These are phyloP conservation scores for Wallacemonas sp. DNA, from an alignment of 208 protist genomes.

Conservation along the genomic window DNA sequence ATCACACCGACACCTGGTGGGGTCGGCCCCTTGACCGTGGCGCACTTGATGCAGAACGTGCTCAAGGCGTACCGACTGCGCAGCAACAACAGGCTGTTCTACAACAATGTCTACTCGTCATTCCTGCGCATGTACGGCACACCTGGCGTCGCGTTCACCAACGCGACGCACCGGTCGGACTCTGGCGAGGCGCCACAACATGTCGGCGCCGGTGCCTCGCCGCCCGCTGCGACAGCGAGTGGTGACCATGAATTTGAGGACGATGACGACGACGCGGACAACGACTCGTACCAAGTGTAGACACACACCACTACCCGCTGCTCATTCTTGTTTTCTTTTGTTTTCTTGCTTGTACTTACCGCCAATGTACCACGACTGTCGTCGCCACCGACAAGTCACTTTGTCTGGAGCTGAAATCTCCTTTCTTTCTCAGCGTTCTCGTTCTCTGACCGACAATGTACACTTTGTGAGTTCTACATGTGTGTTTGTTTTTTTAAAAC, in stretches of 20 bases:
- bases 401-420: too few relatives aligned
- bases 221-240: too few relatives aligned
- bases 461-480: too few relatives aligned
- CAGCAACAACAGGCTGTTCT: constrained; percentile 29
- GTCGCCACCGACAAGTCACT: too few relatives aligned
- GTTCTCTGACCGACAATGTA: too few relatives aligned
- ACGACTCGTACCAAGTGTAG: constrained; percentile 42
- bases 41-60: constrained; percentile 90
- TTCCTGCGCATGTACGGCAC: constrained; percentile 56
- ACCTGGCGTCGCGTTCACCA: constrained; percentile 19
- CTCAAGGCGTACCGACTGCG: constrained; percentile 64
- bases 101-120: constrained; percentile 49
- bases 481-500: too few relatives aligned
- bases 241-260: constrained; percentile 21
- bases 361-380: too few relatives aligned
- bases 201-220: too few relatives aligned
- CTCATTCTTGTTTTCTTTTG: neutral
- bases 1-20: constrained; percentile 96
- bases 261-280: constrained; percentile 43
- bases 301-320: neutral
- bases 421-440: too few relatives aligned
- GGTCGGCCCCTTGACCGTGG: constrained; percentile 97
- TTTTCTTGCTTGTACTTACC: too few relatives aligned
- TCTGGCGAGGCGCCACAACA: too few relatives aligned
- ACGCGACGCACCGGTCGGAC: constrained; percentile 1